Conservation (phyloP, 305 asterid genomes). For the Fraxinus albicans region DNA sequence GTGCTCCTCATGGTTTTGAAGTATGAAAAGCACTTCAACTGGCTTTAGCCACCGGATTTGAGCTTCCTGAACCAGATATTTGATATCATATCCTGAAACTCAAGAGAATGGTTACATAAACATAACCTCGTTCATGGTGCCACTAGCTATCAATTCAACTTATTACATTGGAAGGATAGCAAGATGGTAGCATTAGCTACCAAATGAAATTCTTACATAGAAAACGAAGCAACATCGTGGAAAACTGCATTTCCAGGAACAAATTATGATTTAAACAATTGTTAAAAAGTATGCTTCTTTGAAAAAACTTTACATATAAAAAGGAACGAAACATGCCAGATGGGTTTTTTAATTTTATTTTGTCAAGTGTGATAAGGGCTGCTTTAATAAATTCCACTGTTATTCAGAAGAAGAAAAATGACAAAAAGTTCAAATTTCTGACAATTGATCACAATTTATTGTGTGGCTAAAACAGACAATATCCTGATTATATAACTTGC, state of each 20-base stretch:
- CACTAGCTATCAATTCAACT: background rate
- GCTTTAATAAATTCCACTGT: background rate
- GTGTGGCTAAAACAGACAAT: background rate
- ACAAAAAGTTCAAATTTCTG: background rate
- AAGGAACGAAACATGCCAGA: background rate
- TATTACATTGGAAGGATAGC: background rate
- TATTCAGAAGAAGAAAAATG: too few relatives aligned
- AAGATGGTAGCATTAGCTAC: background rate
- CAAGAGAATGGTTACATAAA: background rate
- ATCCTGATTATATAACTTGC: background rate
- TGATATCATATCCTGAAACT: slow-evolving; percentile 61
- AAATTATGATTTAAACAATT: background rate
- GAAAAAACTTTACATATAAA: background rate
- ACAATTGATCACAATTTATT: background rate
- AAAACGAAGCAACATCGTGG: background rate
- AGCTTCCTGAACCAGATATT: slow-evolving; percentile 73
- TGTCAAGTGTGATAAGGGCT: background rate
- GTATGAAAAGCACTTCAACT: slow-evolving; percentile 69
- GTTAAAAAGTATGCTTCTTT: background rate
- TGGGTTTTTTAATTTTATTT: background rate
- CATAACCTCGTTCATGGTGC: background rate
- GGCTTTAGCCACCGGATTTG: slow-evolving; percentile 92
- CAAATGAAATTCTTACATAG: background rate
- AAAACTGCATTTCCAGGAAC: background rate
- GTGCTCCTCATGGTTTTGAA: slow-evolving; percentile 64